Evolutionary conservation across 106 monocot genomes (phyloP).

Genomic region (Acorus calamus): DNA sequence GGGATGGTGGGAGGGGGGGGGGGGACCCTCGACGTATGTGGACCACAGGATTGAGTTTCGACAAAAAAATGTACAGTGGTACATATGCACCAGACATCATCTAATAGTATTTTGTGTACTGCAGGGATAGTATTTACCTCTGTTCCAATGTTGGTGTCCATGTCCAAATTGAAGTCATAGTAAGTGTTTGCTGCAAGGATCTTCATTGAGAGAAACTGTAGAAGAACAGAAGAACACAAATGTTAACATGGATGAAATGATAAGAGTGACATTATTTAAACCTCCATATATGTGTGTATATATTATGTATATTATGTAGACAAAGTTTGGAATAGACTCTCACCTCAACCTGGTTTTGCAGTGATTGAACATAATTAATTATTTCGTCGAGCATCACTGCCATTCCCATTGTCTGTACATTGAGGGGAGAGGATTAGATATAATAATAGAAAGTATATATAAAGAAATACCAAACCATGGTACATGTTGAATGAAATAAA

Average conservation of each 20-base stretch:
- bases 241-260: background rate
- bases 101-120: background rate
- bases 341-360: conserved; percentile 78
- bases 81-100: background rate
- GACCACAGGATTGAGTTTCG: too few relatives aligned
- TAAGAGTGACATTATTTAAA: background rate
- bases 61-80: background rate
- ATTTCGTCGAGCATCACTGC: conserved; percentile 67
- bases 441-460: too few relatives aligned
- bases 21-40: too few relatives aligned
- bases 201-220: conserved; percentile 73
- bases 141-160: conserved; percentile 17
- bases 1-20: too few relatives aligned
- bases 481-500: background rate
- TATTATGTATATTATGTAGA: background rate
- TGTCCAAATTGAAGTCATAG: conserved; percentile 31
- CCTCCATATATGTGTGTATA: background rate
- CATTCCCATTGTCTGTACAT: conserved; percentile 54
- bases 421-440: background rate
- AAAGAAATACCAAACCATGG: too few relatives aligned
- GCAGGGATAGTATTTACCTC: conserved; percentile 1
- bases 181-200: conserved; percentile 52
- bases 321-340: background rate
- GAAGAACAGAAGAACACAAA: conserved; percentile 1
- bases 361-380: conserved; percentile 65